These are phyloP conservation scores for Fusarium oligoseptatum DNA, from an alignment of 2,329 filamentous ascomycete species.

Conservation along the genomic window DNA sequence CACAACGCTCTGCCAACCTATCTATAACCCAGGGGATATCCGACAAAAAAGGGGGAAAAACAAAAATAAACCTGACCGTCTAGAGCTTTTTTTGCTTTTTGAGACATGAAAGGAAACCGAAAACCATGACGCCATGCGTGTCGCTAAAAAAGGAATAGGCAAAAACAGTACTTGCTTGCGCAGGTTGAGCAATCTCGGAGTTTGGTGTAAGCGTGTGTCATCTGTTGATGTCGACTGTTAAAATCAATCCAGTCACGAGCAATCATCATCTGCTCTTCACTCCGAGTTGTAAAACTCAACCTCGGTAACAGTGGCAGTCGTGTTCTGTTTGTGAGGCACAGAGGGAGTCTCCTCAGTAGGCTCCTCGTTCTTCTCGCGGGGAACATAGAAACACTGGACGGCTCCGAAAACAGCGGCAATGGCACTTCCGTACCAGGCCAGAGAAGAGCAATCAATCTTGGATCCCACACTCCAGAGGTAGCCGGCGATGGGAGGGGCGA, in stretches of 20 bases:
- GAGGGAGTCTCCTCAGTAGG: constrained; percentile 48
- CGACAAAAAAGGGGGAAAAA: constrained; percentile 15
- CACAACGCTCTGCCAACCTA: constrained; percentile 7
- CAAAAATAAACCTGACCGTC: not conserved
- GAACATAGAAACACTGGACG: constrained; percentile 71
- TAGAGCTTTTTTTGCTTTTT: constrained; percentile 3
- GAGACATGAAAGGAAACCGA: constrained; percentile 3
- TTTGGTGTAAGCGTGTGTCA: constrained; percentile 2
- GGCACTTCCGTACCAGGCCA: constrained; percentile 75
- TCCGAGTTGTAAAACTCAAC: constrained; percentile 48
- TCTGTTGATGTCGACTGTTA: not conserved
- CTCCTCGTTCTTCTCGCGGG: constrained; percentile 48
- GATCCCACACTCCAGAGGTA: constrained; percentile 73
- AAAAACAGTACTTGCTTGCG: constrained; percentile 9
- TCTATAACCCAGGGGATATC: constrained; percentile 15
- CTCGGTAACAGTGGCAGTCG: constrained; percentile 47
- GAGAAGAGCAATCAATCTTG: constrained; percentile 68
- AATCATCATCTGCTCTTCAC: constrained; percentile 4
- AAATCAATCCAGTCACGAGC: not conserved
- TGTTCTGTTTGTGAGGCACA: constrained; percentile 30
- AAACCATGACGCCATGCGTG: constrained; percentile 25
- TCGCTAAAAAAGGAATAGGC: not conserved
- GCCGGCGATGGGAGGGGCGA: constrained; percentile 74
- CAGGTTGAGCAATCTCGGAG: not conserved
- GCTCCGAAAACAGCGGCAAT: constrained; percentile 69